phyloP scores from a whole-genome alignment of 2,329 filamentous ascomycete species.

The Claviceps digitariae region DNA sequence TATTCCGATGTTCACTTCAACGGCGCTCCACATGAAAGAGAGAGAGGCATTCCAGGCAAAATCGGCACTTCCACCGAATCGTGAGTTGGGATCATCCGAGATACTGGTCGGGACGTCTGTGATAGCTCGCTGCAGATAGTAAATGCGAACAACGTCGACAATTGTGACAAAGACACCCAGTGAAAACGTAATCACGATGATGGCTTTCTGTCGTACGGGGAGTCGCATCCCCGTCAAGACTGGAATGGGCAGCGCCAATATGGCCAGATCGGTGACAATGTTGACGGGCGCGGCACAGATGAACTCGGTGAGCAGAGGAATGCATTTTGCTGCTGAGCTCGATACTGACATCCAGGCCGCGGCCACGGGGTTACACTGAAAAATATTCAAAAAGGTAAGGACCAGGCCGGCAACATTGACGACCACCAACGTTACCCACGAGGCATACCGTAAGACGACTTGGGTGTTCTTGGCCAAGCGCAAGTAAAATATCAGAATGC shows the following conservation, averaged over 20 bases:
- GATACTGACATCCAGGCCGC: conserved; percentile 46
- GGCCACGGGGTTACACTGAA: conserved; percentile 67
- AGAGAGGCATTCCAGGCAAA: conserved; percentile 65
- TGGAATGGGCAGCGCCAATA: conserved; percentile 77
- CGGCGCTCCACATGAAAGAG: conserved; percentile 85
- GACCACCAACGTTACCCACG: conserved; percentile 62
- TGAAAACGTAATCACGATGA: conserved; percentile 73
- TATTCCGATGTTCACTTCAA: conserved; percentile 85
- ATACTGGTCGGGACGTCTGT: conserved; percentile 24
- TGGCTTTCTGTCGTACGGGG: conserved; percentile 74
- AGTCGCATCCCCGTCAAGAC: conserved; percentile 77
- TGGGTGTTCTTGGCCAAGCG: conserved; percentile 67
- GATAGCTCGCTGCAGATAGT: conserved; percentile 69
- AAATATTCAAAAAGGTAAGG: conserved; percentile 73
- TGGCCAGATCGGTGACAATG: conserved; percentile 79
- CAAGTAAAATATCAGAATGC: conserved; percentile 84
- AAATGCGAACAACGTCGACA: conserved; percentile 80
- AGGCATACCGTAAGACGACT: conserved; percentile 63
- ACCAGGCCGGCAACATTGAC: conserved; percentile 69
- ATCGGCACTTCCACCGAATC: conserved; percentile 38
- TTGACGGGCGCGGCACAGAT: conserved; percentile 76
- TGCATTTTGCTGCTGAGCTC: conserved; percentile 27
- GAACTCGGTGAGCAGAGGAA: conserved; percentile 48
- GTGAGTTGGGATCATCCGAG: conserved; percentile 24
- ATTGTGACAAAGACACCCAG: conserved; percentile 79